Base-by-base conservation (phyloP, 2,329 filamentous ascomycete genomes). In the Cadophora sp. region DNA sequence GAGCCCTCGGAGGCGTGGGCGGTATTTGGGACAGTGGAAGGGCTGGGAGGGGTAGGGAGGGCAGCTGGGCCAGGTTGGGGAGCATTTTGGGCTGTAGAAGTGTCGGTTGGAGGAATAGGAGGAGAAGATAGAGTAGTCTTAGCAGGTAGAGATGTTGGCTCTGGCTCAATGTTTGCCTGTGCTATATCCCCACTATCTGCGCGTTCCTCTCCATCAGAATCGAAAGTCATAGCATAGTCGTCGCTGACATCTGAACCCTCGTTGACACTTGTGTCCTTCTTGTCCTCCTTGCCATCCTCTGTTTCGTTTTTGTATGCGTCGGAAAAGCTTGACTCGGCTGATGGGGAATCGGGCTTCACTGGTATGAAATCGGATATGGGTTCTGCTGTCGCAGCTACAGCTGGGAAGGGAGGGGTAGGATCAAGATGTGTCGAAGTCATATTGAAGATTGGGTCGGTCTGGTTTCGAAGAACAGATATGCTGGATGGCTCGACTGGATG, bases 401-500 rank as follows among this genome's bases (percentile, higher is more conserved):
- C 68, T 48, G 71, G 62, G 37, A 65, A 68, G 55, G 58, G 60
- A 24, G 77, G 69, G n/a, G 76, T 66, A 62, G 76, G 68, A 76
- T 78, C 76, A 82, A 86, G 82, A 78, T 87, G 87, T 70, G 84
- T 85, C 64, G 88, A 83, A 66, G 88, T 88, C 78, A 91, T 88
- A 80, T 90, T 89, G 83, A 91, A 91, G 74, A 86, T 81, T 65
- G 89, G 88, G 80, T 92, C 89, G 86, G 88, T 92, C 81, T 91
- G 89, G 77, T 90, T 89, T 77, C 89, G 85, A 76, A 92, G 83
- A 65, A 92, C 86, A 67, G 90, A 89, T 68, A 92, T 91, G 73
- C 88, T 90, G 73, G 88, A 85, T 64, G 89, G 89, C 79, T 90
- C 87, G 73, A 89, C 85, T 73, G 89, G 83, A 79, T 92, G 88